Base-by-base conservation (phyloP, 768 basidiomycete genomes). In the Crassisporium funariophilum region DNA sequence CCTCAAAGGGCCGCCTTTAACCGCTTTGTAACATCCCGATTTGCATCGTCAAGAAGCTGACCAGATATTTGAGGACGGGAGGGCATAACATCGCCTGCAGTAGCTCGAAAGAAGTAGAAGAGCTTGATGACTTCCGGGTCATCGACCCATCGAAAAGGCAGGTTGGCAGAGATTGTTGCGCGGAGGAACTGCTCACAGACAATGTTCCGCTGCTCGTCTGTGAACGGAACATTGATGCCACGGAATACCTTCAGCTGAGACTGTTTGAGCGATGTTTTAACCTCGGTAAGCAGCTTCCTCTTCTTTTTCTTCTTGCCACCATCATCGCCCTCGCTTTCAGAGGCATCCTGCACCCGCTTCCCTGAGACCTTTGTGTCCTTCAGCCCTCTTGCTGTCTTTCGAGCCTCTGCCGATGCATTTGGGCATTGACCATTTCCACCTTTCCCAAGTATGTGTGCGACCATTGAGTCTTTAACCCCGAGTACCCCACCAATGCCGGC, bases 161-260 rank as follows among this genome's bases (percentile, higher is more conserved):
- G 41, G 23, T 67, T 66, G 29, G 63, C 62, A 0, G 60, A 67
- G 13, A 64, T 50, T 0, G 62, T 66, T 0, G 63, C 61, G 0
- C 56, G 46, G 5, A 60, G 51, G 24, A 65, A 63, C 34, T 67
- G 63, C 13, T 50, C 33, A 6, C 36, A 39, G 5, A 67, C 43
- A 15, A 48, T 44, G 4, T 43, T 47, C 17, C 35, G 34, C 21
- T 65, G 57, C 17, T 55, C 51, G 0, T 20, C 13, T 1, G 34
- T 56, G 39, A 67, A 66, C 1, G 64, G 60, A n/a, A 67, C 53
- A 12, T 57, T 22, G 12, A 62, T 54, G 6, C 64, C 62, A 1
- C 37, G 44, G 33, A 59, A 61, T 0, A 66, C 56, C 40, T 63
- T 55, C 0, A 67, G 56, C 21, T 59, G 34, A 1, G 56, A 37